Percentiles rank a stretch among this genome's conserved stretches.
Evolutionary conservation across 139 green algal genomes (phyloP).

Genomic region (Chlorella sp.): DNA sequence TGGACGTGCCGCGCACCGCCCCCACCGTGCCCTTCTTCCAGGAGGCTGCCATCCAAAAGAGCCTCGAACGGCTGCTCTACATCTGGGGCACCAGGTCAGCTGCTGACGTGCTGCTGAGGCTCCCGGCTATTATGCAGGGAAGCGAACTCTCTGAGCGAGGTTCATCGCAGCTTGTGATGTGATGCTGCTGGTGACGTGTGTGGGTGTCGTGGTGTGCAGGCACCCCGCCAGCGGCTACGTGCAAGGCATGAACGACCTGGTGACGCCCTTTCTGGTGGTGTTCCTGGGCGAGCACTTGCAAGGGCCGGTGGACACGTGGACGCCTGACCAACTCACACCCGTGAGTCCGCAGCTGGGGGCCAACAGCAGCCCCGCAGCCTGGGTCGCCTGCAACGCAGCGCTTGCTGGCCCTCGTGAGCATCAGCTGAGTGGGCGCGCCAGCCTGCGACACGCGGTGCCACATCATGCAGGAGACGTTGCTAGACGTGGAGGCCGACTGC

Average conservation of each 20-base stretch:
- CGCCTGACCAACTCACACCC: conserved; percentile 37
- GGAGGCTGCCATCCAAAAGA: conserved; percentile 69
- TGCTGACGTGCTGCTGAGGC: too few relatives aligned
- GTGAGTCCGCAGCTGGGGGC: too few relatives aligned
- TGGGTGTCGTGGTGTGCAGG: conserved; percentile 37
- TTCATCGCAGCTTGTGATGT: not conserved
- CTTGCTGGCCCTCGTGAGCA: too few relatives aligned
- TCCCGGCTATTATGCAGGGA: too few relatives aligned
- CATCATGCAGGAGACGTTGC: conserved; percentile 42
- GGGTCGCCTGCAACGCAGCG: too few relatives aligned
- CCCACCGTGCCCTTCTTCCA: conserved; percentile 87
- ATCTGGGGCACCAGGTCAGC: conserved; percentile 85
- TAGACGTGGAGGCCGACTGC: conserved; percentile 88
- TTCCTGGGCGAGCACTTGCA: conserved; percentile 80
- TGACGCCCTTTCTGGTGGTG: conserved; percentile 90
- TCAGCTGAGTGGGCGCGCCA: too few relatives aligned
- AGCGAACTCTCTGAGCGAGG: too few relatives aligned
- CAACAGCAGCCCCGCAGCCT: too few relatives aligned
- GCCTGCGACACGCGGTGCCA: too few relatives aligned
- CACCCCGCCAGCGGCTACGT: conserved; percentile 92
- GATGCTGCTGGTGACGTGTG: not conserved
- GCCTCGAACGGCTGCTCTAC: conserved; percentile 87
- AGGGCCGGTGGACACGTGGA: conserved; percentile 57
- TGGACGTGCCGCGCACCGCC: conserved; percentile 91
- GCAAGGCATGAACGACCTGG: conserved; percentile 97